phyloP scores from a whole-genome alignment of 768 basidiomycete species.

The Collybia mongolica region DNA sequence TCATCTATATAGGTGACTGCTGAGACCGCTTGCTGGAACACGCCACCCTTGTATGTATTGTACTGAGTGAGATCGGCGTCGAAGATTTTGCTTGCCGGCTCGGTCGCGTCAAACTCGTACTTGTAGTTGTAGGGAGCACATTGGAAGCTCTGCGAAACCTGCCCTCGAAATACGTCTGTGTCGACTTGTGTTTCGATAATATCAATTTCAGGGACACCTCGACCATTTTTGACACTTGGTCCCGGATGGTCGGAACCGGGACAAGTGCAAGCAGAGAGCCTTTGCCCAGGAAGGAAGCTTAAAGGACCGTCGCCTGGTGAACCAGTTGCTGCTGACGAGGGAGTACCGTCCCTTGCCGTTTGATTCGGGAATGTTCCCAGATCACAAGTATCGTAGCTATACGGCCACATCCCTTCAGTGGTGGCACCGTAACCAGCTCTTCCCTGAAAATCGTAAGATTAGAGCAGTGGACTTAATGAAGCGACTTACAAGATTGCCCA shows the following conservation, averaged over 20 bases:
- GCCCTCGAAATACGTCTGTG: conserved; percentile 43
- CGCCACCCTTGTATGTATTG: conserved; percentile 71
- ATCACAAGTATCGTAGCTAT: conserved; percentile 83
- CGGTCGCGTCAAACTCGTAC: conserved; percentile 57
- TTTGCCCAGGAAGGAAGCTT: conserved; percentile 85
- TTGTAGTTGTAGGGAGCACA: conserved; percentile 74
- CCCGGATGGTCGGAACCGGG: conserved; percentile 86
- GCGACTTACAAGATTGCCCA: conserved; percentile 65
- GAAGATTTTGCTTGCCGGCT: conserved; percentile 53
- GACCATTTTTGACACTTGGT: conserved; percentile 62
- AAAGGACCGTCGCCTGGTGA: conserved; percentile 48
- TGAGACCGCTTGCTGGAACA: conserved; percentile 74
- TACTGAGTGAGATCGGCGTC: conserved; percentile 47
- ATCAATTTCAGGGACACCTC: conserved; percentile 92
- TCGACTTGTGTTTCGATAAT: conserved; percentile 84
- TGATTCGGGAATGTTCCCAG: conserved; percentile 85
- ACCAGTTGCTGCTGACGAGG: conserved; percentile 57
- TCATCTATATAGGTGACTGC: conserved; percentile 57
- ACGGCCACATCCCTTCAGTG: conserved; percentile 87
- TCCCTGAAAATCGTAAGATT: conserved; percentile 39
- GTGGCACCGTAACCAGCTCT: conserved; percentile 88
- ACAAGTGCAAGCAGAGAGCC: conserved; percentile 87
- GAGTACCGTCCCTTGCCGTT: conserved; percentile 56
- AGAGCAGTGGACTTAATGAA: background rate
- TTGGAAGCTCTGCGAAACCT: conserved; percentile 83